Evolutionary conservation across 306 rosid genomes (phyloP).

Genomic region (Malus fusca): DNA sequence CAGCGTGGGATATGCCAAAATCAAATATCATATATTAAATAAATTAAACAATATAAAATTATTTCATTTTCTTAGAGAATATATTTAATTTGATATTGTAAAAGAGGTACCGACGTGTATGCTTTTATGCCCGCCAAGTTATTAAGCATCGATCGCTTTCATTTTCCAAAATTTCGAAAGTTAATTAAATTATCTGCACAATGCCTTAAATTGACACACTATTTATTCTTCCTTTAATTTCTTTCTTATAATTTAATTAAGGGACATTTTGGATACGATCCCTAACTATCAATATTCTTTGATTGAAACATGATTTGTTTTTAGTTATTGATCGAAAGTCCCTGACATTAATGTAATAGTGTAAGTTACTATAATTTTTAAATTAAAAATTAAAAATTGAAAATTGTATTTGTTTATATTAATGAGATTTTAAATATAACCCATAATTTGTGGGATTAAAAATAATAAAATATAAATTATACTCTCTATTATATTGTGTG

Average conservation of each 20-base stretch:
- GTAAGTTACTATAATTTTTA: no score
- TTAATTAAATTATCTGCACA: neutral
- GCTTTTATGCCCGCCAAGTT: neutral
- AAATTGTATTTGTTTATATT: no score
- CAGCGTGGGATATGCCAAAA: neutral
- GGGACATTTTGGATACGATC: fast-evolving
- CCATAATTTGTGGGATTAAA: no score
- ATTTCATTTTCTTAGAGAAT: neutral
- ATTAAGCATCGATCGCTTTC: neutral
- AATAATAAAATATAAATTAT: no score
- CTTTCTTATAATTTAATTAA: neutral
- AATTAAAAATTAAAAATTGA: no score
- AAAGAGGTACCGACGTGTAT: slow-evolving; percentile 3
- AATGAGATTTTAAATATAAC: no score
- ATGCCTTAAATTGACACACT: neutral
- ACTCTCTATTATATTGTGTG: no score
- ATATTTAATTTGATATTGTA: neutral
- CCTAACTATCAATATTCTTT: no score
- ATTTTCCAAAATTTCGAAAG: neutral
- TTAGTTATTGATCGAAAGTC: no score
- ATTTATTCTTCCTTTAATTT: no score
- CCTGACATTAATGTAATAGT: no score
- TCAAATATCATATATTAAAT: neutral
- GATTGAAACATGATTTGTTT: no score
- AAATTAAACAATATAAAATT: neutral